Base-by-base conservation (phyloP, 1,284 basidiomycete species). In the Rhodotorula sp. region DNA sequence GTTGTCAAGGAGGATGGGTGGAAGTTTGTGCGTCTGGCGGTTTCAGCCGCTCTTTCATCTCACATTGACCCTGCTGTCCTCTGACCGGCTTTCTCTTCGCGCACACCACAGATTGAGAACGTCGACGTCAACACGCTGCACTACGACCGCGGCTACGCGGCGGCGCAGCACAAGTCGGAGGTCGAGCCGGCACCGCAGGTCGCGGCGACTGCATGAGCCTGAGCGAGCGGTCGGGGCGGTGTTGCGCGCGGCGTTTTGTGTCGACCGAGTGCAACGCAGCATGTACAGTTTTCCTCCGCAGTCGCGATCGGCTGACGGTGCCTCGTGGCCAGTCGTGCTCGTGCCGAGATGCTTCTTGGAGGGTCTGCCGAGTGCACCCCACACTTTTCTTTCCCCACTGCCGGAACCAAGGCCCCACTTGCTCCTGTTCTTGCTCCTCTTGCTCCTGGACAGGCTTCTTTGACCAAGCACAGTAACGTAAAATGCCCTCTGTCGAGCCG, bases 1-100 rank as follows among this genome's bases (percentile, higher is more conserved):
- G 60, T 61, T 14, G 49, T 41, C 48, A 92, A 92, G 81, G 90
- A 97, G 82, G 87, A 92, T 72, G 97, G 96, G 4, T 99, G 78
- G 78, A 69, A 77, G 54, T 78, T 79, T 52, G 74, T 73, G 27
- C 52, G 74, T 73, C 13, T 13, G 21, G 10, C 13, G 34, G 34
- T 34, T 25, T 49, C 9, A 23, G 25, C 48, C 7, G 19, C 45
- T 45, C 25, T 16, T 48, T 34, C 16, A 16, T 21, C 27, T 9
- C 25, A 16, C 49, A 7, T 45, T 42, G 7, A 25, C 34, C 7
- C 23, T 7, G 25, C 10, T n/a, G 0, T 2, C 45, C 3, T 4
- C 49, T 48, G 14, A 42, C 66, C 41, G 13, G 13, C 13, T 44
- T 42, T 21, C 42, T 19, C 9, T 19, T 21, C 27, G 3, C 19